phyloP scores from a whole-genome alignment of 129 eudicot species.

The Saposhnikovia divaricata region DNA sequence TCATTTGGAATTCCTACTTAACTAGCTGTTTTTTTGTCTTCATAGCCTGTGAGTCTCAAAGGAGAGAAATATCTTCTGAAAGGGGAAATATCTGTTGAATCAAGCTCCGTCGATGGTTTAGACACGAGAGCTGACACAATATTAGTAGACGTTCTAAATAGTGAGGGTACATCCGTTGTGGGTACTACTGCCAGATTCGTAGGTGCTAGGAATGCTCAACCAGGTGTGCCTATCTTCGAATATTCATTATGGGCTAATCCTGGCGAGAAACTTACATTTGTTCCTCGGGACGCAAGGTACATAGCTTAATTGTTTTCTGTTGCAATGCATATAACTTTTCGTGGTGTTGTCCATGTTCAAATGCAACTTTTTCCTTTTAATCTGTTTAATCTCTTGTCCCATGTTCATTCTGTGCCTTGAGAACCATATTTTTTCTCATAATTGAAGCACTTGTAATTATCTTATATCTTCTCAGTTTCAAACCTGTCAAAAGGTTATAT shows the following conservation, averaged over 20 bases:
- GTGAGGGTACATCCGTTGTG: constrained; percentile 44
- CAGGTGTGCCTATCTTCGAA: constrained; percentile 48
- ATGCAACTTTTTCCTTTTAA: neutral
- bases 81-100: constrained; percentile 63
- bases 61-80: constrained; percentile 82
- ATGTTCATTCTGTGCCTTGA: neutral
- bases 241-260: constrained; percentile 78
- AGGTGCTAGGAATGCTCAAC: constrained; percentile 29
- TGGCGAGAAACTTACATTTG: constrained; percentile 63
- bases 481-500: neutral
- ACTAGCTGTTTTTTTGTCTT: constrained; percentile 20
- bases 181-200: constrained; percentile 37
- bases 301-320: constrained; percentile 13
- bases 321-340: neutral
- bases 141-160: constrained; percentile 40
- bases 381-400: neutral
- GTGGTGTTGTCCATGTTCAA: neutral
- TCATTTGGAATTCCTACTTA: neutral
- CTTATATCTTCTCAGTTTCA: neutral
- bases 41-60: constrained; percentile 71
- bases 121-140: constrained; percentile 50
- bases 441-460: neutral
- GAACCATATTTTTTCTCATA: neutral
- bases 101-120: constrained; percentile 26
- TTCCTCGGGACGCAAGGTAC: constrained; percentile 68